These are phyloP conservation scores for Mycena vulgaris DNA, from an alignment of 768 basidiomycete species.

Conservation along the genomic window DNA sequence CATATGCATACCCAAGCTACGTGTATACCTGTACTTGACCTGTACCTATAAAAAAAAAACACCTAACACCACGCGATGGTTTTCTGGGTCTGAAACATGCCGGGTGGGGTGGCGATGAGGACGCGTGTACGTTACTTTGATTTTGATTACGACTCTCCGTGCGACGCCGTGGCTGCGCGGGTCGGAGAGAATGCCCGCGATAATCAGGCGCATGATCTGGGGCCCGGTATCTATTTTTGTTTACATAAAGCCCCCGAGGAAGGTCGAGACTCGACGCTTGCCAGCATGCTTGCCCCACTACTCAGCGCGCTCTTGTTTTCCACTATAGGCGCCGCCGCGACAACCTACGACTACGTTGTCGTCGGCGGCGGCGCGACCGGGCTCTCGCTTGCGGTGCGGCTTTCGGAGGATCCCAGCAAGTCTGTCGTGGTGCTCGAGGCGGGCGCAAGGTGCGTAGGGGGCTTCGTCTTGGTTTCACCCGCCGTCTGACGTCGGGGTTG, in stretches of 20 bases:
- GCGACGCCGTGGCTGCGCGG: too few species aligned
- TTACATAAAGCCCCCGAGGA: too few species aligned
- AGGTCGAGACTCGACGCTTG: too few species aligned
- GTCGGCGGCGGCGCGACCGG: slow-evolving; percentile 25
- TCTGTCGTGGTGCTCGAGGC: slow-evolving; percentile 19
- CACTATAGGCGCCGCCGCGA: neutral
- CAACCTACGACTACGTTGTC: slow-evolving; percentile 21
- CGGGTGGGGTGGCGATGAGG: too few species aligned
- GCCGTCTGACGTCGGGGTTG: neutral
- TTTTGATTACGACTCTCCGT: too few species aligned
- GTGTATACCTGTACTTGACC: neutral
- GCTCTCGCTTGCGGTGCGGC: slow-evolving; percentile 21
- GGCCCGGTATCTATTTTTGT: too few species aligned
- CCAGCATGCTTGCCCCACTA: neutral
- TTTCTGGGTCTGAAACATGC: too few species aligned
- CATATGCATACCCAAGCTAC: neutral
- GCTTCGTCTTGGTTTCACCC: neutral
- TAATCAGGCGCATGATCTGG: too few species aligned
- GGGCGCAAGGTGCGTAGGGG: slow-evolving; percentile 9
- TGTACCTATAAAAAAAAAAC: too few species aligned
- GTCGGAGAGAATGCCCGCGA: too few species aligned
- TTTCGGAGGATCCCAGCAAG: slow-evolving; percentile 24
- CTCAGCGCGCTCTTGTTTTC: neutral
- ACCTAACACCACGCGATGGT: too few species aligned
- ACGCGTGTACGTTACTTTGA: too few species aligned